Conservation (phyloP, 176 grass and related monocot species). For the Musa itinerans region DNA sequence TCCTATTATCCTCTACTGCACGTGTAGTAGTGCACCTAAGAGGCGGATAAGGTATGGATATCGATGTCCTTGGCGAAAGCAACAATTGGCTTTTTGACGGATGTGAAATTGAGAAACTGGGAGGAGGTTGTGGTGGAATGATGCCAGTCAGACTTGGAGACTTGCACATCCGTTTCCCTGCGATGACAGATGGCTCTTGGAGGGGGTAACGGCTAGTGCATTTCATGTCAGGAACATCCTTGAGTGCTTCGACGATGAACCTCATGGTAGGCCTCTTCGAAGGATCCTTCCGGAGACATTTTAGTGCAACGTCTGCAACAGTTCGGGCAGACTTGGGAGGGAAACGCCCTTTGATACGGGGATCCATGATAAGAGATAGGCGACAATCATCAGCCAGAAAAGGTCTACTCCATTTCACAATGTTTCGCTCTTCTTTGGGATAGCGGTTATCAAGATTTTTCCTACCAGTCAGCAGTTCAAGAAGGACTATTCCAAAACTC, state of each 20-base stretch:
- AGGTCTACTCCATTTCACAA: conserved; percentile 80
- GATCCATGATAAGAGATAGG: conserved; percentile 86
- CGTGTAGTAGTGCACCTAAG: conserved; percentile 41
- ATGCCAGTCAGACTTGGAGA: conserved; percentile 77
- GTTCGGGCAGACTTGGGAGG: conserved; percentile 69
- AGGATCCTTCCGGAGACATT: conserved; percentile 68
- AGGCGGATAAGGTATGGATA: conserved; percentile 38
- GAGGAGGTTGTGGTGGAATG: conserved; percentile 27
- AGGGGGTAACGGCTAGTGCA: conserved; percentile 62
- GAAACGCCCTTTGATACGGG: conserved; percentile 82
- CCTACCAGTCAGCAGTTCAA: conserved; percentile 84
- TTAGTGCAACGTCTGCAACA: conserved; percentile 71
- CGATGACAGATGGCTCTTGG: conserved; percentile 54
- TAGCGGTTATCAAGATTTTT: conserved; percentile 60
- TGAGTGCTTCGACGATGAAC: conserved; percentile 48
- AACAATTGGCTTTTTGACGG: conserved; percentile 25
- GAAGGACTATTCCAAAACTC: conserved; percentile 82
- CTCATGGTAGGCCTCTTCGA: conserved; percentile 87
- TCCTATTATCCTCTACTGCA: conserved; percentile 46
- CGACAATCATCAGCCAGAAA: conserved; percentile 82
- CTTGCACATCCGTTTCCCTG: conserved; percentile 76
- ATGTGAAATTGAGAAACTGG: conserved; percentile 38
- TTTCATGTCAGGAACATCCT: conserved; percentile 75
- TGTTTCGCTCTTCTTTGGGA: conserved; percentile 73
- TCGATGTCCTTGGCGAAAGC: conserved; percentile 41